Evolutionary conservation across 495 filamentous ascomycete species (phyloP), one percentile per base, ranked within the genome.

Genomic region (Penicillium dipodomyicola): DNA sequence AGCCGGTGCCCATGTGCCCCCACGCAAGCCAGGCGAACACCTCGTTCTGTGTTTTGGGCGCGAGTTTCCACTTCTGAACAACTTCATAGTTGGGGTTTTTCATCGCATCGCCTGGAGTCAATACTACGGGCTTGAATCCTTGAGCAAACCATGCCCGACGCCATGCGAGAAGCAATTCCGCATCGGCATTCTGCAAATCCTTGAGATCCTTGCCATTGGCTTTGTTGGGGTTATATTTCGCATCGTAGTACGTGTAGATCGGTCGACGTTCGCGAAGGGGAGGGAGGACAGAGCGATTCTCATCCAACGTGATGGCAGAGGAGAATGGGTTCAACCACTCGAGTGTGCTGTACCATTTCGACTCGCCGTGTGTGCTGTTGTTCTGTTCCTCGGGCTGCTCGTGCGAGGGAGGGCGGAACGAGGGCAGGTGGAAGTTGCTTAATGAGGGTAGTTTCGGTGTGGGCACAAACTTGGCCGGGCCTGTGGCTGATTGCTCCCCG

Each of bases 171-270:
- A 98, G 76, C 44, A 98, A 73, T 62, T 86, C 82, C 60, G 85
- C 85, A 65, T 97, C 89, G 4, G 89, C 87, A 30, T 85, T 81
- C 57, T 83, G 81, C 39, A 77, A 76, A 12, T 77, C 77, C 50
- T 80, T 76, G 42, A 84, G 83, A 60, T 84, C 82, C 59, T 87
- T 80, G 52, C 80, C 67, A 7, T 23, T 58, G 47, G 58, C 47
- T 48, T 69, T 67, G 23, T 62, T 69, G 6, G 64, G 66, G 15
- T 69, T 69, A 27, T 62, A 69, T 51, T 80, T 84, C 20, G 82
- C 73, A 60, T 96, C 90, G 66, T 96, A 96, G 70, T 90, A 98
- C 49, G 92, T 96, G 71, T 96, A 97, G 43, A 97, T 84, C n/a
- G 85, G 82, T 17, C 88, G 84, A 30, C 93, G 82, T 37, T 83